Evolutionary conservation across 2,329 filamentous ascomycete genomes (phyloP).

Genomic region (Zelopaecilomyces penicillatus): DNA sequence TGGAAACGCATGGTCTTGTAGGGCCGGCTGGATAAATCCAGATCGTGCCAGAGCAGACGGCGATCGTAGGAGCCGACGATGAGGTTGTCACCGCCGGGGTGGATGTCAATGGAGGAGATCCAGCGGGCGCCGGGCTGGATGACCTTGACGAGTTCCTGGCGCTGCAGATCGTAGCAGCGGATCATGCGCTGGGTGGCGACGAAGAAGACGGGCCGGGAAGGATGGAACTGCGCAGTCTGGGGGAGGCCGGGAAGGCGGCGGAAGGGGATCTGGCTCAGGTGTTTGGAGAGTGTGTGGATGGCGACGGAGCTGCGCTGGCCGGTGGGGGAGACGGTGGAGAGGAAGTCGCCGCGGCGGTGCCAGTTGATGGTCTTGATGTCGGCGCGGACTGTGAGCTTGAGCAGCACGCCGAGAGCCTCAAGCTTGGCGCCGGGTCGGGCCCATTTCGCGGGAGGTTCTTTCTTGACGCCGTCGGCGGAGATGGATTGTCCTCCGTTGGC

Average conservation of each 20-base stretch:
- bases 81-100: slow-evolving; percentile 86
- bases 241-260: slow-evolving; percentile 64
- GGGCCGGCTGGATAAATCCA: slow-evolving; percentile 80
- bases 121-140: slow-evolving; percentile 85
- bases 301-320: slow-evolving; percentile 74
- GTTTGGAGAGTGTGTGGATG: slow-evolving; percentile 91
- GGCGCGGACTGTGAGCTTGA: slow-evolving; percentile 71
- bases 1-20: slow-evolving; percentile 98
- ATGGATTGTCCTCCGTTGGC: slow-evolving; percentile 51
- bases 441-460: slow-evolving; percentile 71
- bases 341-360: slow-evolving; percentile 91
- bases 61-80: slow-evolving; percentile 94
- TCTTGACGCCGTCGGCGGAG: slow-evolving; percentile 50
- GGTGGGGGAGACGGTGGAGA: slow-evolving; percentile 80
- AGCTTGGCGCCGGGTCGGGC: slow-evolving; percentile 65
- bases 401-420: slow-evolving; percentile 68
- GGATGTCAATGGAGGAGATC: slow-evolving; percentile 91
- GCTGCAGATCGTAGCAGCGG: slow-evolving; percentile 86
- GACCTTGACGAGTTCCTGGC: slow-evolving; percentile 86
- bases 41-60: slow-evolving; percentile 89
- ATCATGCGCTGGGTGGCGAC: slow-evolving; percentile 92
- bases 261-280: slow-evolving; percentile 92
- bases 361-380: slow-evolving; percentile 83
- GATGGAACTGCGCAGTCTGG: slow-evolving; percentile 91
- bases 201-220: slow-evolving; percentile 85